Evolutionary conservation across 768 basidiomycete species (phyloP).

Genomic region (Auricularia auricula-judae): DNA sequence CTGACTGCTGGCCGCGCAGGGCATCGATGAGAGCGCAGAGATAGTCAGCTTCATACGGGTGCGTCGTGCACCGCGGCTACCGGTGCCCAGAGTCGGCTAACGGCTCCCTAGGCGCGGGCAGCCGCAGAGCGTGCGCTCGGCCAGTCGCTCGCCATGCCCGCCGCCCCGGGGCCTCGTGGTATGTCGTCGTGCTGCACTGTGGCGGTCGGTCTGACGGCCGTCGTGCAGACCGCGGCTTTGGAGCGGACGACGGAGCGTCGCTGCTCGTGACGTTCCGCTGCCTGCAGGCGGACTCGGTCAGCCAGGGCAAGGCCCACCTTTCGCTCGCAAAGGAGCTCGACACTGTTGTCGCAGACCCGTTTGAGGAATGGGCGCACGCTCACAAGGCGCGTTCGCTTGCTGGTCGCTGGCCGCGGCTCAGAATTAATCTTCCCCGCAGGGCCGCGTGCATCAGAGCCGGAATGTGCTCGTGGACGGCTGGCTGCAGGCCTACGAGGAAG

Average conservation of each 20-base stretch:
- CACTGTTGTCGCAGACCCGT: constrained; percentile 68
- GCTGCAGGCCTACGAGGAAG: constrained; percentile 60
- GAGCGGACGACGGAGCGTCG: constrained; percentile 76
- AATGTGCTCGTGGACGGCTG: constrained; percentile 51
- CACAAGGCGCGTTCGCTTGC: constrained; percentile 44
- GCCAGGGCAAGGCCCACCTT: constrained; percentile 67
- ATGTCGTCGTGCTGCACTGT: constrained; percentile 7
- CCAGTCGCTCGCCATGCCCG: constrained; percentile 40
- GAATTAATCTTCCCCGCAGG: constrained; percentile 26
- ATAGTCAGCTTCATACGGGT: constrained; percentile 76
- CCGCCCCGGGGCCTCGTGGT: constrained; percentile 41
- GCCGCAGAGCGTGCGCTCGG: constrained; percentile 59
- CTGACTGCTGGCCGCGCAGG: constrained; percentile 30
- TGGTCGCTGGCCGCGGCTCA: neutral
- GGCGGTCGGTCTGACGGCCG: constrained; percentile 10
- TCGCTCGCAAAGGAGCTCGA: constrained; percentile 64
- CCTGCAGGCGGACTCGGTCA: constrained; percentile 57
- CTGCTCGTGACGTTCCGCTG: constrained; percentile 70
- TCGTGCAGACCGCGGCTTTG: constrained; percentile 49
- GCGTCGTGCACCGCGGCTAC: constrained; percentile 14
- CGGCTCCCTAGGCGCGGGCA: constrained; percentile 52
- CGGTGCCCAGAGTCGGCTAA: neutral
- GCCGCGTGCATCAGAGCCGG: constrained; percentile 49
- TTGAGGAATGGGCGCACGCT: constrained; percentile 63
- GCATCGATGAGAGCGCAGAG: constrained; percentile 73